Base-by-base conservation (phyloP, 495 filamentous ascomycete genomes). In the Acidiella bohemica region DNA sequence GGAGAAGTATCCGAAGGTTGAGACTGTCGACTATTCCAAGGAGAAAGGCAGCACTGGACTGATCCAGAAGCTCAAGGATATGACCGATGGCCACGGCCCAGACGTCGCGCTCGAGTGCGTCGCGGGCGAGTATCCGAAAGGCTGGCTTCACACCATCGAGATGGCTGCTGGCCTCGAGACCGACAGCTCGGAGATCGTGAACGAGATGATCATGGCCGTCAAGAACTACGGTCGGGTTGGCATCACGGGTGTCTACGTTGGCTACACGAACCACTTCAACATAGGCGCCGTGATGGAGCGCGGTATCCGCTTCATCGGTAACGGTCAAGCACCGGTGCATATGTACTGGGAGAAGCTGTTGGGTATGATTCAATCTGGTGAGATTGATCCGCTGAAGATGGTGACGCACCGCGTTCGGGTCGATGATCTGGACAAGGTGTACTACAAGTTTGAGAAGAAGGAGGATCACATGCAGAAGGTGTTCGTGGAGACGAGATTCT, bases 91-190 rank as follows among this genome's bases (percentile, higher is more conserved):
- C 0, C 58, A 70, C 0, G 83, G 81, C 0, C 78, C 78, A 0
- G 84, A 93, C 59, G 76, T 81, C 5, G 79, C 75, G 17, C 66
- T 94, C 17, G 87, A 93, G 60, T 88, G 81, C 53, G 84, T 76
- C 0, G 81, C 84, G 0, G 82, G 82, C 26, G 80, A 88, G 57
- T 93, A 88, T 46, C 71, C 85, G 12, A 90, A 93, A 62, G 74
- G 81, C 13, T 84, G 78, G 75, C 64, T 70, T 30, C 80, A 88
- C 59, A 81, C 78, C 62, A 67, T 90, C 22, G 80, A 93, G 63
- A 68, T 76, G 54, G 47, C 71, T 39, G 36, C 87, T 0, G 82
- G 82, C 0, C 55, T 80, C 32, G 86, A 94, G 59, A 93, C 83
- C 2, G 86, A 93, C 57, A 84, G 80, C 3, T 79, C 75, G 31